phyloP scores from a whole-genome alignment of 2,329 filamentous ascomycete genomes.

The Macrophomina pseudophaseolina region DNA sequence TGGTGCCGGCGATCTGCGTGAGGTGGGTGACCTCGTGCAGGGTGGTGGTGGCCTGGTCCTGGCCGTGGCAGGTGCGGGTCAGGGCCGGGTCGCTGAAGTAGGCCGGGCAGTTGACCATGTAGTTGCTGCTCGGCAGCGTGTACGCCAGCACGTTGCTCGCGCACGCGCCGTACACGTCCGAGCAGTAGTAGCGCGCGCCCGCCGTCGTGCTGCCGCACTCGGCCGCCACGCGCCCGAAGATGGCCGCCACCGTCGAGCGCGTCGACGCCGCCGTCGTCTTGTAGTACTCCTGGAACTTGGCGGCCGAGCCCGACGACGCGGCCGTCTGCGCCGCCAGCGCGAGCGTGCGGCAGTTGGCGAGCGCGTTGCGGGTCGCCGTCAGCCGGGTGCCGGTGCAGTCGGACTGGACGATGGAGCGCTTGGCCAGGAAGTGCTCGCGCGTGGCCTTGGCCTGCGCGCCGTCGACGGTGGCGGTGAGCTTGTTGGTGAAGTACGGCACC shows the following conservation, averaged over 20 bases:
- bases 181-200: conserved; percentile 61
- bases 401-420: conserved; percentile 56
- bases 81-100: conserved; percentile 61
- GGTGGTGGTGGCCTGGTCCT: conserved; percentile 69
- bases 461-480: conserved; percentile 62
- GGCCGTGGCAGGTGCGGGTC: conserved; percentile 61
- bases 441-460: conserved; percentile 59
- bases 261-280: conserved; percentile 55
- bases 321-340: conserved; percentile 60
- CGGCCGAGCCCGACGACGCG: conserved; percentile 54
- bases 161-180: conserved; percentile 55
- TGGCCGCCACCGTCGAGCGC: conserved; percentile 53
- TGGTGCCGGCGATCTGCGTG: conserved; percentile 62
- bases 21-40: conserved; percentile 71
- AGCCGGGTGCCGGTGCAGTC: conserved; percentile 57
- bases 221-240: conserved; percentile 58
- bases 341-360: conserved; percentile 60
- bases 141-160: conserved; percentile 62
- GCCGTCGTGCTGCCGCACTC: conserved; percentile 61
- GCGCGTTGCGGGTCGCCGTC: conserved; percentile 54
- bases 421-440: conserved; percentile 47
- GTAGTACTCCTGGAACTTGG: conserved; percentile 65
- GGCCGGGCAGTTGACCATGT: conserved; percentile 66
- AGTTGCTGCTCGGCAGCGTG: conserved; percentile 59
- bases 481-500: conserved; percentile 64